phyloP scores from a whole-genome alignment of 352 stramenopile species.

The Pythium guiyangense region DNA sequence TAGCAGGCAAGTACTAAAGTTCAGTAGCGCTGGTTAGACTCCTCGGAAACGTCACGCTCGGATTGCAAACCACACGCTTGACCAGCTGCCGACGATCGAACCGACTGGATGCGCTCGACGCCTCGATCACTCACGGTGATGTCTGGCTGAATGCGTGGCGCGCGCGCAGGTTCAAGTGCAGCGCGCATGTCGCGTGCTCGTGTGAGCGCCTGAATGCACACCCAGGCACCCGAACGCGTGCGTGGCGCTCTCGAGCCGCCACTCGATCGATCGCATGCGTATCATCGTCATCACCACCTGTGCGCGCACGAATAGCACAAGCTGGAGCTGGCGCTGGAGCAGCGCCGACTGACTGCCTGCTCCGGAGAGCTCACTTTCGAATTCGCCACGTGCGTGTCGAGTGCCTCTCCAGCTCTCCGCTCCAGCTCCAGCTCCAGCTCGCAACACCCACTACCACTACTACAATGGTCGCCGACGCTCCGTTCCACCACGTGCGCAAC shows the following conservation, averaged over 20 bases:
- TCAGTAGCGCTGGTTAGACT: too few relatives aligned
- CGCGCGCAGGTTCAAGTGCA: conserved; percentile 5
- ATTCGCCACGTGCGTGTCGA: conserved; percentile 10
- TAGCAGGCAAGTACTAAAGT: too few relatives aligned
- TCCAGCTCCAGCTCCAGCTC: background rate
- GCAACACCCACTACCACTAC: background rate
- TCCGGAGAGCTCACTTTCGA: conserved; percentile 5
- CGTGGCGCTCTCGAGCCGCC: too few relatives aligned
- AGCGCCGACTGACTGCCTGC: background rate
- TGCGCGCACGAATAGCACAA: background rate
- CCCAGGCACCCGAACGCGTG: background rate
- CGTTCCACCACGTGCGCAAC: conserved; percentile 47
- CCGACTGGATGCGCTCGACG: too few relatives aligned
- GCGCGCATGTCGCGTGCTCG: conserved; percentile 11
- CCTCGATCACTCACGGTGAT: background rate
- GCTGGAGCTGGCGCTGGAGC: too few relatives aligned
- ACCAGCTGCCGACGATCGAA: background rate
- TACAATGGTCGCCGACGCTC: conserved; percentile 5
- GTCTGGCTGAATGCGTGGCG: conserved; percentile 4
- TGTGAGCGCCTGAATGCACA: conserved; percentile 2
- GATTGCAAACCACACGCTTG: too few relatives aligned
- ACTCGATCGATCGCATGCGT: background rate
- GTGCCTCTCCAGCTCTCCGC: background rate
- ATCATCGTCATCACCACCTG: too few relatives aligned
- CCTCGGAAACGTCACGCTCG: too few relatives aligned